Conservation (phyloP, 345 rosid species). For the Salix caprea region DNA sequence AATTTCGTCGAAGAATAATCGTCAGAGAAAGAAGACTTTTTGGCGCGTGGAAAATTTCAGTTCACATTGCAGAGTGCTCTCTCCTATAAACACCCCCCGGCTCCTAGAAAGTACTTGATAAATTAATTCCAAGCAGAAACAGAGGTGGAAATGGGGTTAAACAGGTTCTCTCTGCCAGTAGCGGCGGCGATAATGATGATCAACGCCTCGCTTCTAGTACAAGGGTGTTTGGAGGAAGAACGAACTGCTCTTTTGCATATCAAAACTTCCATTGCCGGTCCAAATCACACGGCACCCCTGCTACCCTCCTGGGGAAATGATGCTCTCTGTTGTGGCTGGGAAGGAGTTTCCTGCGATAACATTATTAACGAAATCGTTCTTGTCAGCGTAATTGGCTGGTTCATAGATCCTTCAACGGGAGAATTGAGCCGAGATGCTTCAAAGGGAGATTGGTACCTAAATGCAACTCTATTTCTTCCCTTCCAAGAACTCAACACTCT, state of each 20-base stretch:
- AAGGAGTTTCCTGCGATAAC: neutral
- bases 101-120: too few species aligned
- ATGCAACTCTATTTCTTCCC: slow-evolving; percentile 8
- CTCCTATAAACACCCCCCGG: too few species aligned
- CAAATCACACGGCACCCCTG: neutral
- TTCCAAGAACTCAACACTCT: neutral
- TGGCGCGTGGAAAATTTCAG: too few species aligned
- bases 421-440: too few species aligned
- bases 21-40: too few species aligned
- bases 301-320: neutral
- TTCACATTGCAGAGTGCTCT: too few species aligned
- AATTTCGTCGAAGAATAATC: too few species aligned
- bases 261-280: neutral
- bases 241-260: neutral
- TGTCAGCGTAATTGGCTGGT: rapidly evolving
- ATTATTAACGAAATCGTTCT: neutral
- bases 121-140: too few species aligned
- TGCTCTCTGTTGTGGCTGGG: neutral
- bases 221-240: neutral
- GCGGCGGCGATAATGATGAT: neutral
- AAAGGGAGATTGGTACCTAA: neutral
- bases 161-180: neutral
- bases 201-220: too few species aligned
- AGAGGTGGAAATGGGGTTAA: neutral
- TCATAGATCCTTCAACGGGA: too few species aligned